phyloP scores from a whole-genome alignment of 106 monocot species.

The Dendrobium officinale region DNA sequence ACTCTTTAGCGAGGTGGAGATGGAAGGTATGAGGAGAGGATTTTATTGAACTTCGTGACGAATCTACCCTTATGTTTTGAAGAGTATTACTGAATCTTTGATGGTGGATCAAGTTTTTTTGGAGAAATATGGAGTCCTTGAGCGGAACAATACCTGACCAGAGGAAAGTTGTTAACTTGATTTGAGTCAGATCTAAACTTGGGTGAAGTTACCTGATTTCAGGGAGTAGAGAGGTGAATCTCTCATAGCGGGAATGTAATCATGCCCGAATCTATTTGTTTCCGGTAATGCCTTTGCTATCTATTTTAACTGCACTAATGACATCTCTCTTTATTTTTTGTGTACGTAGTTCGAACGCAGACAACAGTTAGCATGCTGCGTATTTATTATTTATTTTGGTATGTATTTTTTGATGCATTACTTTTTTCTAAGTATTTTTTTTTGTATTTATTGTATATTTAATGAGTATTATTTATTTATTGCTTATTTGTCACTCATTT shows the following conservation, averaged over 20 bases:
- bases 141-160: too few relatives aligned
- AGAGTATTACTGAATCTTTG: not conserved
- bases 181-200: too few relatives aligned
- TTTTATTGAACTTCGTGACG: not conserved
- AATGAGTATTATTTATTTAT: too few relatives aligned
- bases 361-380: too few relatives aligned
- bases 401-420: too few relatives aligned
- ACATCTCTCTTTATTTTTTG: not conserved
- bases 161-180: too few relatives aligned
- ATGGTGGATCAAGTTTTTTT: not conserved
- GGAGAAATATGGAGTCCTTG: not conserved
- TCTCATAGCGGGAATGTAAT: not conserved
- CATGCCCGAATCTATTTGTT: not conserved
- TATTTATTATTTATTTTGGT: too few relatives aligned
- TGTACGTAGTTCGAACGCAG: too few relatives aligned
- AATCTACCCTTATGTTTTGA: too few relatives aligned
- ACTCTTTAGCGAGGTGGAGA: not conserved
- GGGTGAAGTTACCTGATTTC: not conserved
- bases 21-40: not conserved
- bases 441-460: too few relatives aligned
- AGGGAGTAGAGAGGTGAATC: not conserved
- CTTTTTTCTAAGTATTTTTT: too few relatives aligned
- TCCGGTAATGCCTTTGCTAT: not conserved
- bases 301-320: not conserved
- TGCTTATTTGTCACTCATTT: too few relatives aligned